These are phyloP conservation scores for Trichosporon sp. DNA, from an alignment of 1,284 basidiomycete species.

Conservation along the genomic window DNA sequence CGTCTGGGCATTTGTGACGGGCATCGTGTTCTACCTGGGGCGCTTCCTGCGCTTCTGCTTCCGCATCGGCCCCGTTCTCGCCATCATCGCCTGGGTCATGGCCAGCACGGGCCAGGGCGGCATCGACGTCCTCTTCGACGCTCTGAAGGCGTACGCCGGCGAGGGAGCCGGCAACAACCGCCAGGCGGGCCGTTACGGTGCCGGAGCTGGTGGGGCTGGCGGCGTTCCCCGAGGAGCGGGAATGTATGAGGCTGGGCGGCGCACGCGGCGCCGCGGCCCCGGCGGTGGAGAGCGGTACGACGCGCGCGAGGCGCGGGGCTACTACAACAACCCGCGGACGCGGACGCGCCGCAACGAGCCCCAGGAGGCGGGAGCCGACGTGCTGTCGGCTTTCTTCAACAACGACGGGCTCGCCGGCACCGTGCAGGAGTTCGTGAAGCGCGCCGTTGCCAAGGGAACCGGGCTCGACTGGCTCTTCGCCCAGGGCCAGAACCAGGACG, in stretches of 20 bases:
- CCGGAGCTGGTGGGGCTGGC: neutral
- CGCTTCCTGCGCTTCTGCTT: slow-evolving; percentile 49
- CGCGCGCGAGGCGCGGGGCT: neutral
- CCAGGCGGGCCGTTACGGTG: neutral
- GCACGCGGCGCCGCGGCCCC: slow-evolving; percentile 2
- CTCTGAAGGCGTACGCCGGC: slow-evolving; percentile 47
- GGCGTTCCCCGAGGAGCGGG: neutral
- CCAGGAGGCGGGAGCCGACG: slow-evolving; percentile 15
- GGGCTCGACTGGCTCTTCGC: slow-evolving; percentile 49
- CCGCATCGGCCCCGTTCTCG: slow-evolving; percentile 48
- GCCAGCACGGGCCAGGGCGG: slow-evolving; percentile 49
- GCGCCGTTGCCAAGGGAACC: slow-evolving; percentile 40
- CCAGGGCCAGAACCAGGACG: slow-evolving; percentile 17
- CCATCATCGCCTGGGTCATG: slow-evolving; percentile 51
- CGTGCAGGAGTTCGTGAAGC: slow-evolving; percentile 49
- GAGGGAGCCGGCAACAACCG: slow-evolving; percentile 23
- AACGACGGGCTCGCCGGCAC: slow-evolving; percentile 34
- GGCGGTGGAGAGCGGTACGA: slow-evolving; percentile 1
- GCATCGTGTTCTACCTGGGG: slow-evolving; percentile 44
- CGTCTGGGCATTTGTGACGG: slow-evolving; percentile 44
- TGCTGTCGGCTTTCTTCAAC: slow-evolving; percentile 25
- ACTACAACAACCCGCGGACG: slow-evolving; percentile 21
- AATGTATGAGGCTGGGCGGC: slow-evolving; percentile 11
- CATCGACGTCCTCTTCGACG: slow-evolving; percentile 45
- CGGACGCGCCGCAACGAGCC: slow-evolving; percentile 19